A percentile compares a stretch with the other conserved stretches of the same genome.
Conservation (phyloP, 2,329 filamentous ascomycete species). For the Aquanectria penicillioides region DNA sequence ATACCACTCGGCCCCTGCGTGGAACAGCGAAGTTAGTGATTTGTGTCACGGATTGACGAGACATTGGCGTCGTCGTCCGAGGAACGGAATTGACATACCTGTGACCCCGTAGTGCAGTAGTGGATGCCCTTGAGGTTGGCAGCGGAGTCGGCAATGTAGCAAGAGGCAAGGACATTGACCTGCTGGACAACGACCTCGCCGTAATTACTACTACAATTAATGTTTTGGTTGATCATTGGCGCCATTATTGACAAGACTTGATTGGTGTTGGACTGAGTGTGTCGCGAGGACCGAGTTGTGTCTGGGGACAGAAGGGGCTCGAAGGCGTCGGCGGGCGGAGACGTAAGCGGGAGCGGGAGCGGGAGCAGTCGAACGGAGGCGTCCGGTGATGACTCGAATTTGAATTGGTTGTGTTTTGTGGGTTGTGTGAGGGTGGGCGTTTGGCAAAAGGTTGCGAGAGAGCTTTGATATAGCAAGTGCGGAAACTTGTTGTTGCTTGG, state of each 20-base stretch:
- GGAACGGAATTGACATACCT: constrained; percentile 64
- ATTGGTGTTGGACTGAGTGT: constrained; percentile 35
- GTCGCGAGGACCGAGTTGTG: constrained; percentile 17
- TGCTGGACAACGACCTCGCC: constrained; percentile 71
- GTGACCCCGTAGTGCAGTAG: constrained; percentile 93
- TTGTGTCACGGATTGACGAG: background rate
- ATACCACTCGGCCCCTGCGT: constrained; percentile 87
- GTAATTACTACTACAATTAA: constrained; percentile 81
- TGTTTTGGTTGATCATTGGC: constrained; percentile 77
- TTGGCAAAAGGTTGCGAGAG: too few relatives aligned
- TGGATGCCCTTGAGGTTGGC: constrained; percentile 84
- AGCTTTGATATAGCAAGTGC: too few relatives aligned
- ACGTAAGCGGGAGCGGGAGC: too few relatives aligned
- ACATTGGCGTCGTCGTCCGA: background rate
- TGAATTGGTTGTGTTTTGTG: background rate
- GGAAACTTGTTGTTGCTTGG: background rate
- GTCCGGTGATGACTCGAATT: background rate
- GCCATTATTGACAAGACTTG: constrained; percentile 58
- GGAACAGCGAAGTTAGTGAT: constrained; percentile 34
- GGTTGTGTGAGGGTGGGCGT: background rate
- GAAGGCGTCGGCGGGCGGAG: constrained; percentile 26
- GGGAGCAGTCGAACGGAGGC: background rate
- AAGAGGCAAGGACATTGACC: constrained; percentile 87
- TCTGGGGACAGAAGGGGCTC: constrained; percentile 4
- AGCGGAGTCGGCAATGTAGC: constrained; percentile 84